Percentiles rank a stretch among this genome's conserved stretches.
Conservation (phyloP, 1,139 yeast species). For the Barnettozyma hawaiiensis region DNA sequence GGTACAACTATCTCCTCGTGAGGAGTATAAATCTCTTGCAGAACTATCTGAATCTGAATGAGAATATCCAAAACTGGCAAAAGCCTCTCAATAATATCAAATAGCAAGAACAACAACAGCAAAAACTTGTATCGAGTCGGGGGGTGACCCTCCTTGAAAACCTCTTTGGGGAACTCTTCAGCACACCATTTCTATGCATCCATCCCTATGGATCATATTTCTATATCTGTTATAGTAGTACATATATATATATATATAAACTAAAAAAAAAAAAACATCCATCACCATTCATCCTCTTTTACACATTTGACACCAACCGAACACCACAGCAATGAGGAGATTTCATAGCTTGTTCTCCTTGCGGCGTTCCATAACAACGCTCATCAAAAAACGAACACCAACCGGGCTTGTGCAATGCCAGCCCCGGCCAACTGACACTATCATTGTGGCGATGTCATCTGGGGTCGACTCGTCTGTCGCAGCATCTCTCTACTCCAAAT, state of each 20-base stretch:
- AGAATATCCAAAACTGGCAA: conserved; percentile 12
- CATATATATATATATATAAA: too few species aligned
- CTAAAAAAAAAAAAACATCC: too few species aligned
- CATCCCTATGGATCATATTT: too few species aligned
- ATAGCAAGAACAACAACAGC: too few species aligned
- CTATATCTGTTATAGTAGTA: too few species aligned
- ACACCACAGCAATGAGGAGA: background rate
- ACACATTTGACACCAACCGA: too few species aligned
- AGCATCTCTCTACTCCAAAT: conserved; percentile 61
- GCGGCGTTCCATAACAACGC: background rate
- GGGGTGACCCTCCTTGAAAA: too few species aligned
- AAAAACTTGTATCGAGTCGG: too few species aligned
- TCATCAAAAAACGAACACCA: background rate
- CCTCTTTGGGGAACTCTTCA: too few species aligned
- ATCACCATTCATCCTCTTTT: too few species aligned
- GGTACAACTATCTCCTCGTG: conserved; percentile 20
- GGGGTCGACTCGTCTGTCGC: conserved; percentile 95
- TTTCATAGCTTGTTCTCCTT: background rate
- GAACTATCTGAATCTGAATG: conserved; percentile 17
- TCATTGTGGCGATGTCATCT: conserved; percentile 88
- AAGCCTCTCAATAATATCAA: background rate
- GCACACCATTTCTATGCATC: too few species aligned
- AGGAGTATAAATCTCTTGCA: conserved; percentile 21
- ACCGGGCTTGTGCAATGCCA: conserved; percentile 1
- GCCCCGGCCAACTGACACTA: conserved; percentile 19